phyloP scores from a whole-genome alignment of 208 protist genomes.

The Wallacemonas collosoma region DNA sequence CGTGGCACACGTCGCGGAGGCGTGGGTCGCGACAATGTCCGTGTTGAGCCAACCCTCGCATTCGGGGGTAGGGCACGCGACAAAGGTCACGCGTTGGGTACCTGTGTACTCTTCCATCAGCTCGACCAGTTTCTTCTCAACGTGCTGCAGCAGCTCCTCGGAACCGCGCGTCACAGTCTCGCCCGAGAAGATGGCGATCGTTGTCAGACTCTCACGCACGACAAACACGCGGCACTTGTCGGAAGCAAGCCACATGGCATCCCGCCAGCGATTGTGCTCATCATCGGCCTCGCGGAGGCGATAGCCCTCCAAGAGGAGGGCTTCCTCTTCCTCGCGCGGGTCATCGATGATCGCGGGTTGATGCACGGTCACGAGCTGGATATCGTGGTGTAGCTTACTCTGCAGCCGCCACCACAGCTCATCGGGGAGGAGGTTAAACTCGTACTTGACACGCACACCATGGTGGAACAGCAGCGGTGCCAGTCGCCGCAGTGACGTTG shows the following conservation, averaged over 20 bases:
- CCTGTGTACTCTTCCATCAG: constrained; percentile 79
- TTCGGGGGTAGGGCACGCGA: constrained; percentile 65
- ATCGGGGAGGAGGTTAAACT: constrained; percentile 89
- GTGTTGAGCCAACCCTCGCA: constrained; percentile 72
- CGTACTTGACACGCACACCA: constrained; percentile 66
- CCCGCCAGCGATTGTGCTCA: constrained; percentile 85
- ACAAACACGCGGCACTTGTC: constrained; percentile 70
- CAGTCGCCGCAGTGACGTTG: constrained; percentile 53
- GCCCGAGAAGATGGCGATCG: constrained; percentile 61
- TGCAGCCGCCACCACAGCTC: constrained; percentile 89
- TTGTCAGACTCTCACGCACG: constrained; percentile 61
- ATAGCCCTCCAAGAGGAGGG: constrained; percentile 56
- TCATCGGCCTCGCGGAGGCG: constrained; percentile 76
- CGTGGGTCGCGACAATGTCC: constrained; percentile 42
- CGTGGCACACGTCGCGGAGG: constrained; percentile 47
- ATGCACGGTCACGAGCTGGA: constrained; percentile 63
- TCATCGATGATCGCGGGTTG: constrained; percentile 42
- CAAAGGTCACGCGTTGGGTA: constrained; percentile 46
- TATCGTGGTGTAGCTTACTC: constrained; percentile 59
- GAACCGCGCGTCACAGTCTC: constrained; percentile 53
- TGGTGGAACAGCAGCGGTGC: constrained; percentile 80
- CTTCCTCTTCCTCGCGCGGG: constrained; percentile 44
- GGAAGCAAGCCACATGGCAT: constrained; percentile 83
- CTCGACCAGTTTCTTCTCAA: constrained; percentile 54
- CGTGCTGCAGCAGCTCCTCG: constrained; percentile 57